Conservation (phyloP, 352 stramenopile species). For the Phytophthora nicotianae region DNA sequence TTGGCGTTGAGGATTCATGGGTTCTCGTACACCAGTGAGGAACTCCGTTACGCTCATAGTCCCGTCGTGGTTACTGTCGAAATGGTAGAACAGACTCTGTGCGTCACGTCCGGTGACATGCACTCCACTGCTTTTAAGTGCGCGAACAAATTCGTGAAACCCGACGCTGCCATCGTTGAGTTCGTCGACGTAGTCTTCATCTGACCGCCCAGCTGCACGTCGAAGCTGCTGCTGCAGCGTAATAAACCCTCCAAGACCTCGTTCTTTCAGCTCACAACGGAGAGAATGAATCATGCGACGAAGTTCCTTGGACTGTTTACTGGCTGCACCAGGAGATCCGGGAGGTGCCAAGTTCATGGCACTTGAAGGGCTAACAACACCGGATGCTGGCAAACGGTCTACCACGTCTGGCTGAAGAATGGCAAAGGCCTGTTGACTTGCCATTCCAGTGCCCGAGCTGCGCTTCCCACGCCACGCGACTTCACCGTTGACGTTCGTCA, state of each 20-base stretch:
- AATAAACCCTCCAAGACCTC: slow-evolving; percentile 76
- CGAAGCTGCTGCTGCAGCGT: slow-evolving; percentile 77
- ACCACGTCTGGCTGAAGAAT: slow-evolving; percentile 68
- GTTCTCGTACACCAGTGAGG: slow-evolving; percentile 76
- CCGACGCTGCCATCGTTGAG: slow-evolving; percentile 71
- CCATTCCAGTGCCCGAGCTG: slow-evolving; percentile 43
- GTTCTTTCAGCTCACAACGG: slow-evolving; percentile 58
- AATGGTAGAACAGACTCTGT: slow-evolving; percentile 80
- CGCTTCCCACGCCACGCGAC: slow-evolving; percentile 15
- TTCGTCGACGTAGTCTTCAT: slow-evolving; percentile 48
- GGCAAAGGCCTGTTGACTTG: slow-evolving; percentile 60
- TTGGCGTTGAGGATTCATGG: slow-evolving; percentile 80
- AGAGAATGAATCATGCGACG: slow-evolving; percentile 61
- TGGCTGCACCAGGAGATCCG: slow-evolving; percentile 15
- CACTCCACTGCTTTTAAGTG: slow-evolving; percentile 65
- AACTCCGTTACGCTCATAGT: slow-evolving; percentile 89
- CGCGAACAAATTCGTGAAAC: slow-evolving; percentile 78
- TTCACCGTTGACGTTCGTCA: slow-evolving; percentile 13
- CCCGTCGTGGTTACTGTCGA: slow-evolving; percentile 87
- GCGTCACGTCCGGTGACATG: slow-evolving; percentile 53
- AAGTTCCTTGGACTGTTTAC: slow-evolving; percentile 67
- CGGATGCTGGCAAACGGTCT: slow-evolving; percentile 33
- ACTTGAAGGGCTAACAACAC: slow-evolving; percentile 14
- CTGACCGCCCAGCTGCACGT: slow-evolving; percentile 40
- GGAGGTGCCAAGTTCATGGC: slow-evolving; percentile 14